Conservation (phyloP, 2,329 filamentous ascomycete species). For the Cladophialophora carrionii region DNA sequence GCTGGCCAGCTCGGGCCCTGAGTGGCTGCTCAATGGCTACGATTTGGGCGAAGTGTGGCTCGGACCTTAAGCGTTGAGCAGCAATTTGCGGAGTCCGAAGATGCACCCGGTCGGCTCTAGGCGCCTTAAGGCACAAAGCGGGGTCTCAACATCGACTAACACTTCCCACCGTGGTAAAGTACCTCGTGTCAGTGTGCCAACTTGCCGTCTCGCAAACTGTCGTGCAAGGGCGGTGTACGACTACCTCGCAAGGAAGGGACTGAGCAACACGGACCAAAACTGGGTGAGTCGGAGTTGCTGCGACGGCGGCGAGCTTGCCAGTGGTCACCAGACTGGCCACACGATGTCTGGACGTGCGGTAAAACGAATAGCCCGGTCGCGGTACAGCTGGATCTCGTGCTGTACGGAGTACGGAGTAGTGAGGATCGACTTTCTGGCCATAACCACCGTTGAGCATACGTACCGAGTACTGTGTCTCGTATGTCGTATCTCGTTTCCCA, state of each 20-base stretch:
- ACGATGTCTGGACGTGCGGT: background rate
- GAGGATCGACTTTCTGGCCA: background rate
- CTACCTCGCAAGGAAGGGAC: background rate
- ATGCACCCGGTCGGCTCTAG: slow-evolving; percentile 2
- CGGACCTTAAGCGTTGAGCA: slow-evolving; percentile 13
- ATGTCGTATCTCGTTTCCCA: slow-evolving; percentile 19
- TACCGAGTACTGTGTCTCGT: background rate
- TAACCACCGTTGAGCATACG: background rate
- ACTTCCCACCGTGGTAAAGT: slow-evolving; percentile 14
- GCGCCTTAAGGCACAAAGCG: slow-evolving; percentile 7
- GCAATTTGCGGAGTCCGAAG: slow-evolving; percentile 19
- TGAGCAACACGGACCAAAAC: background rate
- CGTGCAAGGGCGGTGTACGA: slow-evolving; percentile 11
- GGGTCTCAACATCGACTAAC: slow-evolving; percentile 17
- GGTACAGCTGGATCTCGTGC: background rate
- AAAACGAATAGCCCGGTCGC: slow-evolving; percentile 13
- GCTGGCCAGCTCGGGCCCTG: slow-evolving; percentile 2
- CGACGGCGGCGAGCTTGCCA: background rate
- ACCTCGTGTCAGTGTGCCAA: slow-evolving; percentile 4
- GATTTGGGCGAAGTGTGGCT: slow-evolving; percentile 1
- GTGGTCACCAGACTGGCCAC: background rate
- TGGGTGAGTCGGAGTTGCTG: background rate
- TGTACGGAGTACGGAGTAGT: background rate
- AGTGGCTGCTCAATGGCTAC: slow-evolving; percentile 13
- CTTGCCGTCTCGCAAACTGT: background rate